These are phyloP conservation scores for Linnemannia zychae DNA, from an alignment of 192 early-diverging fungal genomes.

Conservation along the genomic window DNA sequence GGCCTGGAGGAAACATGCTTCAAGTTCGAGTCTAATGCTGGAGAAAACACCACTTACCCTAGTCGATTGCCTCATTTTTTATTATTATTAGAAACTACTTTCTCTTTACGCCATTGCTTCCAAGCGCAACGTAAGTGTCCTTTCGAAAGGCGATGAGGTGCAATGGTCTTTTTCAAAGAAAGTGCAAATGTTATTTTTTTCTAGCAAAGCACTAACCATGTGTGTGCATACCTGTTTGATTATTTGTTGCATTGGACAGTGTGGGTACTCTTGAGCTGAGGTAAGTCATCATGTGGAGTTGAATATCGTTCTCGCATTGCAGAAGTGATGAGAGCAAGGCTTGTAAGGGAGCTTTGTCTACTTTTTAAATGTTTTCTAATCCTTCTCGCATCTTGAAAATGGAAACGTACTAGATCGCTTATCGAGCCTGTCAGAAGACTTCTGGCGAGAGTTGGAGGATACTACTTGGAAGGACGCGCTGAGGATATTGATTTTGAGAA, in stretches of 20 bases:
- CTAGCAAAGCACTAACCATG: constrained; percentile 49
- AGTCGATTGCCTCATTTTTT: not conserved
- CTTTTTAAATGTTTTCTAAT: not conserved
- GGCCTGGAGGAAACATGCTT: not conserved
- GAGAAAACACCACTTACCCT: not conserved
- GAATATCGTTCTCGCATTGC: constrained; percentile 4
- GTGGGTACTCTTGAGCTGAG: constrained; percentile 71
- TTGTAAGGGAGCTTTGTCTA: not conserved
- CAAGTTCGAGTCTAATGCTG: not conserved
- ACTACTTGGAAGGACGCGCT: constrained; percentile 64
- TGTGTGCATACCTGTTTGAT: constrained; percentile 51
- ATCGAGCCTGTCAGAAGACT: constrained; percentile 69
- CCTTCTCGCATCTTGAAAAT: not conserved
- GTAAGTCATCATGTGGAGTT: constrained; percentile 34
- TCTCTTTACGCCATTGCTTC: constrained; percentile 67
- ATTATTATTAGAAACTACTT: constrained; percentile 63
- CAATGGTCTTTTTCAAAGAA: not conserved
- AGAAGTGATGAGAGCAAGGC: not conserved
- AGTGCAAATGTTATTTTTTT: not conserved
- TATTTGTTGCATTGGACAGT: constrained; percentile 49
- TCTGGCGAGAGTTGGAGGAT: constrained; percentile 49
- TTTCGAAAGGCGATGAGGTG: not conserved
- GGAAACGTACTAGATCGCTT: constrained; percentile 56
- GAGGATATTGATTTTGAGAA: constrained; percentile 64
- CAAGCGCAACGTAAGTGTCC: constrained; percentile 61